Percentiles rank a stretch among this genome's conserved stretches.
Conservation (phyloP, 441 rosid genomes). For the Eutrema salsugineum region DNA sequence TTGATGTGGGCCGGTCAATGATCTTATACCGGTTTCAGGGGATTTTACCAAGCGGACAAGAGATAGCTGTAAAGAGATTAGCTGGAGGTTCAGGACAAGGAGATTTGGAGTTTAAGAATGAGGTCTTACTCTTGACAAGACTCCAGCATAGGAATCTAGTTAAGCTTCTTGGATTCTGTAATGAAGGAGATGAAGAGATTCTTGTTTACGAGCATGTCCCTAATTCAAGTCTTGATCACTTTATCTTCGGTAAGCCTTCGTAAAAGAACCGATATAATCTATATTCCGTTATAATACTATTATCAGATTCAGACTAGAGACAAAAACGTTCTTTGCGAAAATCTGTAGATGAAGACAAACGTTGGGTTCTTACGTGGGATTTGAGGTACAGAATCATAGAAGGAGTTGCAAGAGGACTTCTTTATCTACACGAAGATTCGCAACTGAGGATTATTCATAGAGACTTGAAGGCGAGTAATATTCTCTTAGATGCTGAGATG, state of each 20-base stretch:
- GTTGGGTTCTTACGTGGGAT: constrained; percentile 21
- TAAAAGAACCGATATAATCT: neutral
- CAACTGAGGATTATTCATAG: constrained; percentile 27
- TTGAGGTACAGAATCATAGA: constrained; percentile 22
- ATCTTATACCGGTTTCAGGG: constrained; percentile 32
- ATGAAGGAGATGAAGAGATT: constrained; percentile 40
- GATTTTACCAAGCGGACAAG: constrained; percentile 34
- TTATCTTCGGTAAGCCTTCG: constrained; percentile 37
- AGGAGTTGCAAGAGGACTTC: constrained; percentile 27
- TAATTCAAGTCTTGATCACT: constrained; percentile 43
- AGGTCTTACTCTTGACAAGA: constrained; percentile 40
- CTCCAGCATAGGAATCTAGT: constrained; percentile 55
- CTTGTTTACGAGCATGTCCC: constrained; percentile 46
- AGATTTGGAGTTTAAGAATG: constrained; percentile 45
- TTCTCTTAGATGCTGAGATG: constrained; percentile 31
- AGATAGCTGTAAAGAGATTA: constrained; percentile 48
- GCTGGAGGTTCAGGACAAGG: constrained; percentile 40
- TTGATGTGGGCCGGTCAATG: neutral
- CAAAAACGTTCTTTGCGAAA: neutral
- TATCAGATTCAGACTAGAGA: neutral
- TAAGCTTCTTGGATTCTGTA: constrained; percentile 43
- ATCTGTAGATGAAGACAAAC: constrained; percentile 9
- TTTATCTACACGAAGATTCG: constrained; percentile 28
- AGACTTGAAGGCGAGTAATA: constrained; percentile 33
- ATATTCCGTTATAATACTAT: neutral